Conservation (phyloP, 805 yeast genomes). For the Ogataea allantospora region DNA sequence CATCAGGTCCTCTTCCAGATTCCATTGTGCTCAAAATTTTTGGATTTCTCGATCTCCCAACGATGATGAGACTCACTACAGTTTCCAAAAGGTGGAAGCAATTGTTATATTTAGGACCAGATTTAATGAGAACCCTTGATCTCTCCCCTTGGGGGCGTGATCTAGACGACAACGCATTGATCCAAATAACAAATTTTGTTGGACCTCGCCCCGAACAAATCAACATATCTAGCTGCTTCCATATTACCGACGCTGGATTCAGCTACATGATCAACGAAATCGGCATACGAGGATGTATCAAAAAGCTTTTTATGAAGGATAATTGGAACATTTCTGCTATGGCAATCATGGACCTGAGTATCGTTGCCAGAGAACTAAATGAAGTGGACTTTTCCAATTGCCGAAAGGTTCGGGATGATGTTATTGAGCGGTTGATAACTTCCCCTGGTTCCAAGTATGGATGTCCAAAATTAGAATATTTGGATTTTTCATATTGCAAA, state of each 20-base stretch:
- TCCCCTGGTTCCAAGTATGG: slow-evolving; percentile 44
- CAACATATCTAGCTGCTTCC: slow-evolving; percentile 71
- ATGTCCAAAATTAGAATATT: slow-evolving; percentile 52
- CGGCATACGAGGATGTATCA: slow-evolving; percentile 62
- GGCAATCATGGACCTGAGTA: slow-evolving; percentile 78
- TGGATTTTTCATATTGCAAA: slow-evolving; percentile 72
- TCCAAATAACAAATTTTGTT: slow-evolving; percentile 63
- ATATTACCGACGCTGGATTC: slow-evolving; percentile 74
- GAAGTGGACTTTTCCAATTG: slow-evolving; percentile 71
- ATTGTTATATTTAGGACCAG: slow-evolving; percentile 54
- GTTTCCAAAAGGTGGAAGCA: slow-evolving; percentile 72
- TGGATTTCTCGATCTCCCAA: slow-evolving; percentile 50
- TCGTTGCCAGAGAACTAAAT: slow-evolving; percentile 56
- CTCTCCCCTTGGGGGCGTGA: slow-evolving; percentile 61
- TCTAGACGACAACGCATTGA: slow-evolving; percentile 56
- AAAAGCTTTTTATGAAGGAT: slow-evolving; percentile 57
- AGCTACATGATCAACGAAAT: slow-evolving; percentile 67
- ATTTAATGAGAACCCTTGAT: slow-evolving; percentile 51
- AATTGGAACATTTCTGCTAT: slow-evolving; percentile 78
- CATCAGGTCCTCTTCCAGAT: slow-evolving; percentile 62
- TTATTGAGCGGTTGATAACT: slow-evolving; percentile 67
- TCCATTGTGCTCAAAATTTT: slow-evolving; percentile 53
- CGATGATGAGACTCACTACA: slow-evolving; percentile 55
- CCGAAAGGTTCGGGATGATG: slow-evolving; percentile 69
- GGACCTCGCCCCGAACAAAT: slow-evolving; percentile 63